Evolutionary conservation across 441 rosid species (phyloP).

Genomic region (Populus hybrid): DNA sequence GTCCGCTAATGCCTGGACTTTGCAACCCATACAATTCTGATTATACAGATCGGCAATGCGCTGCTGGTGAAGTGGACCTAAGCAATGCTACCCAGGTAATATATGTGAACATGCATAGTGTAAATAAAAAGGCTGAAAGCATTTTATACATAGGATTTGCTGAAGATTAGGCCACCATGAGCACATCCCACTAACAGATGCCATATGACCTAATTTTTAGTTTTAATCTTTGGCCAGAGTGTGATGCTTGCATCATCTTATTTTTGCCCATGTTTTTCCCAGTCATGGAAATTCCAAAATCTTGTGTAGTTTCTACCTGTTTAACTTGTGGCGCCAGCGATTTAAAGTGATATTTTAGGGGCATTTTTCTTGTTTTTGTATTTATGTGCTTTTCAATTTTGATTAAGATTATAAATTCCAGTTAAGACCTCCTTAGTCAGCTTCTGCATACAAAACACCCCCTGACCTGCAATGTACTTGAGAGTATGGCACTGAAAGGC

Average conservation of each 20-base stretch:
- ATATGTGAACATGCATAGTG: not conserved
- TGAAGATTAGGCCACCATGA: not conserved
- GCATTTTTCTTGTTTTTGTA: not conserved
- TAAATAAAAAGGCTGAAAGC: not conserved
- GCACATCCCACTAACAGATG: not conserved
- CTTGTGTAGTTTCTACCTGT: not conserved
- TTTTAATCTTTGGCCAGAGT: not conserved
- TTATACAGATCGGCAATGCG: slow-evolving; percentile 57
- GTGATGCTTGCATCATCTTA: not conserved
- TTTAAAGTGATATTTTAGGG: not conserved
- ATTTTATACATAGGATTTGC: not conserved
- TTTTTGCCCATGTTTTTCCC: not conserved
- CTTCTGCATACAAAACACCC: not conserved
- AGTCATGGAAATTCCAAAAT: not conserved
- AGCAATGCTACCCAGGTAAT: slow-evolving; percentile 70
- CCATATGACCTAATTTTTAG: not conserved
- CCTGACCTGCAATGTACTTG: not conserved
- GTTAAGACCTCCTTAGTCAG: not conserved
- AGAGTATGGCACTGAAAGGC: not conserved
- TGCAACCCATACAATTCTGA: slow-evolving; percentile 79
- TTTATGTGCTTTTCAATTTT: not conserved
- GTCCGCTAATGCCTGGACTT: slow-evolving; percentile 69
- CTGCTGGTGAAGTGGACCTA: slow-evolving; percentile 56
- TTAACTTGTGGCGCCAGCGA: not conserved
- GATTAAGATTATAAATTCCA: not conserved